Conservation (phyloP, 805 yeast species). For the Isabelozyma pseudorhagii region DNA sequence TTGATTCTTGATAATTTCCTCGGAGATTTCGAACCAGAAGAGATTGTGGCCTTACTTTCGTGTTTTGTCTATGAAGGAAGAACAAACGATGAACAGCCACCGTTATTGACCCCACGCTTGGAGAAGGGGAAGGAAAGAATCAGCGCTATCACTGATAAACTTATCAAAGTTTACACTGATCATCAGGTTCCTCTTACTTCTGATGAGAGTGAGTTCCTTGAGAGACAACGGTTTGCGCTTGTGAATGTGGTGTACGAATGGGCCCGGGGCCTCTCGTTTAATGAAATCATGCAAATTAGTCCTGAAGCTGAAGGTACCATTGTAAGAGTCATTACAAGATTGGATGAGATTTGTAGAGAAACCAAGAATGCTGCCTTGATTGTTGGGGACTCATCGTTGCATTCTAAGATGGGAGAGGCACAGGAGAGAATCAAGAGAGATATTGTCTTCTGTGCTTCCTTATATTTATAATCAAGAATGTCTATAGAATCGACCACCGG, state of each 20-base stretch:
- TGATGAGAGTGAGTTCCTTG: conserved; percentile 83
- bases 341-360: conserved; percentile 94
- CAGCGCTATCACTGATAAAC: conserved; percentile 61
- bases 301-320: conserved; percentile 95
- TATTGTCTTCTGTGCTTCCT: conserved; percentile 94
- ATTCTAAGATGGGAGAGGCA: conserved; percentile 84
- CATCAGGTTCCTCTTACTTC: conserved; percentile 73
- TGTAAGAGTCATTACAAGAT: conserved; percentile 89
- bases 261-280: conserved; percentile 92
- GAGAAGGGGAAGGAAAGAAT: conserved; percentile 68
- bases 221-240: conserved; percentile 81
- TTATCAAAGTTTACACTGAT: conserved; percentile 58
- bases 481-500: too few relatives aligned
- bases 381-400: conserved; percentile 89
- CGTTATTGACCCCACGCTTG: conserved; percentile 70
- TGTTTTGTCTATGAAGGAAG: conserved; percentile 92
- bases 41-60: conserved; percentile 90
- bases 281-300: conserved; percentile 85
- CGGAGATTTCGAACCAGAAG: conserved; percentile 92
- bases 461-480: conserved; percentile 55
- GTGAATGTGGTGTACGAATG: conserved; percentile 96
- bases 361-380: conserved; percentile 91
- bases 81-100: conserved; percentile 60
- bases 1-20: conserved; percentile 85
- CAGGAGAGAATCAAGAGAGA: conserved; percentile 95